These are phyloP conservation scores for Solanum sparsipilum DNA, from an alignment of 257 asterid species.

Conservation along the genomic window DNA sequence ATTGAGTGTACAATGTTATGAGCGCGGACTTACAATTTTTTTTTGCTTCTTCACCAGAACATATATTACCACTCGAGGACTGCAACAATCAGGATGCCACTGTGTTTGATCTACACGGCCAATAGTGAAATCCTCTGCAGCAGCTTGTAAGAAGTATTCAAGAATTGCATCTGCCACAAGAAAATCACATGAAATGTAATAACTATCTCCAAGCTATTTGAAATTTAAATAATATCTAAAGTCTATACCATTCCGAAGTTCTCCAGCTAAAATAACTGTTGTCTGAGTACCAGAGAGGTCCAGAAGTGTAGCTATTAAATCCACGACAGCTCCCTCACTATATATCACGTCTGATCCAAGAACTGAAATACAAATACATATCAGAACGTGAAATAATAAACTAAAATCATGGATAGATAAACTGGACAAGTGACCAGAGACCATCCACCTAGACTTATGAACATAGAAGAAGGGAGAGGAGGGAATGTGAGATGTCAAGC, in stretches of 20 bases:
- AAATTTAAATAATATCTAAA: neutral
- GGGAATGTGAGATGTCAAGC: neutral
- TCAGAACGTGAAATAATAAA: neutral
- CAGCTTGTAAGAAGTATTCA: conserved; percentile 78
- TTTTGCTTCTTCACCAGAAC: conserved; percentile 54
- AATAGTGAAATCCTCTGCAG: conserved; percentile 47
- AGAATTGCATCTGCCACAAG: conserved; percentile 67
- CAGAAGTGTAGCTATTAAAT: conserved; percentile 58
- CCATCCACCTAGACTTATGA: neutral
- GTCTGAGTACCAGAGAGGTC: conserved; percentile 66
- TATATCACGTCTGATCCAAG: conserved; percentile 85
- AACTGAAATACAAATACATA: conserved; percentile 27
- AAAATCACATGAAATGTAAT: neutral
- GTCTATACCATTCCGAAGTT: conserved; percentile 77
- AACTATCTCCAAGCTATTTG: neutral
- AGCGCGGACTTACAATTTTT: neutral
- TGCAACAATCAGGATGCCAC: conserved; percentile 86
- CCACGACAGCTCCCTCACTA: conserved; percentile 77
- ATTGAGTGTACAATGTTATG: neutral
- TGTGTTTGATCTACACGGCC: conserved; percentile 64
- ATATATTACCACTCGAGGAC: conserved; percentile 61
- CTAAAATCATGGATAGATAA: neutral
- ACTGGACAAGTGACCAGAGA: neutral
- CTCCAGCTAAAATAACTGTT: conserved; percentile 79
- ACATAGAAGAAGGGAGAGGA: neutral